Evolutionary conservation across 768 basidiomycete species (phyloP), one percentile per base, ranked within the genome.

Genomic region (Russula brevipes): DNA sequence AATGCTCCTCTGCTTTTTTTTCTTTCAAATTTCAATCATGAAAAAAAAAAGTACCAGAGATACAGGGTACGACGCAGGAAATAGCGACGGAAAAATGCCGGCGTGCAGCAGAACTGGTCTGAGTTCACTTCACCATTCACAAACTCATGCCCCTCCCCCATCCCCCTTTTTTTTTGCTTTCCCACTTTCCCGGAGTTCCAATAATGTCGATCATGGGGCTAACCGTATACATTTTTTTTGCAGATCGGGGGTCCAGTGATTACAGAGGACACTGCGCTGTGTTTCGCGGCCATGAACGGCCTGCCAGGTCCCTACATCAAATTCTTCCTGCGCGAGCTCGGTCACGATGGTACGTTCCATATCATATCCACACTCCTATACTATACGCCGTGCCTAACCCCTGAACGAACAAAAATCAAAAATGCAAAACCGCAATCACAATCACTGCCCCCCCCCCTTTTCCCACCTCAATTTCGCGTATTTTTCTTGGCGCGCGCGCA

Each of bases 291-390:
- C 0, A 78, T 98, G 17, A 83, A 87, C 19, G 96, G 94, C 0
- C 82, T 99, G 4, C 97, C 97, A 2, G 97, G 97, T 0, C 96
- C 96, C 0, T 99, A 96, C 76, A 95, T 99, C 80, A 99, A 99
- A 70, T 80, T 91, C 66, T 99, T 99, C 74, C 76, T 98, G 74
- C 80, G 81, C 49, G 81, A 80, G 31, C 74, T 98, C 5, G 96
- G 96, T 2, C 91, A 93, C 72, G 86, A 91, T 66, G 96, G 96
- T 78, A 59, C 57, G 79, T 39, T 10, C 42, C 9, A 9, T n/a
- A 11, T 30, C 24, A 31, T 31, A 24, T 24, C 24, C 24, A 24
- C 24, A 24, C 24, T 24, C 24, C 42, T 17, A 9, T n/a, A 11
- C 47, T 12, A 31, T 31, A 7, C 45, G 24, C 31, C 49, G 49